Conservation (phyloP, 805 yeast species). For the Saccharomycopsis sp. region DNA sequence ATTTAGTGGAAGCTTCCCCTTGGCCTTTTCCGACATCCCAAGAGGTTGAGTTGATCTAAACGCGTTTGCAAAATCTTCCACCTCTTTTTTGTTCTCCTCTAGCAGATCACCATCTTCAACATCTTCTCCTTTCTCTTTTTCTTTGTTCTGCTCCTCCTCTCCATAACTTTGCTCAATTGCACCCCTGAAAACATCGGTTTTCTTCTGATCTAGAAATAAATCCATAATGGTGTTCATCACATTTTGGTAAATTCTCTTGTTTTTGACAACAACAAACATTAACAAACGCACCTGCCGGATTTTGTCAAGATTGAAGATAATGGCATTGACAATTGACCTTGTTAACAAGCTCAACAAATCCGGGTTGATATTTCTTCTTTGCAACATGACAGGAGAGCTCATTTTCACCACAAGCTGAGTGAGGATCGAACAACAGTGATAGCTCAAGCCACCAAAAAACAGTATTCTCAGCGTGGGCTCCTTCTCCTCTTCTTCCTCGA, state of each 20-base stretch:
- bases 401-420: slow-evolving; percentile 30
- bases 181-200: no score
- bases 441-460: slow-evolving; percentile 45
- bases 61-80: slow-evolving; percentile 20
- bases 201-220: no score
- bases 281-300: slow-evolving; percentile 47
- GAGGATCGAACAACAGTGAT: slow-evolving; percentile 36
- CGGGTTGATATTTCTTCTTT: slow-evolving; percentile 35
- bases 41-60: slow-evolving; percentile 43
- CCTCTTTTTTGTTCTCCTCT: slow-evolving; percentile 7
- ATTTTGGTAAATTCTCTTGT: slow-evolving; percentile 31
- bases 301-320: slow-evolving; percentile 30
- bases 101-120: slow-evolving; percentile 16
- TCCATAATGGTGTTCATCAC: slow-evolving; percentile 23
- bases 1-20: slow-evolving; percentile 42
- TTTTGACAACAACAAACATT: slow-evolving; percentile 39
- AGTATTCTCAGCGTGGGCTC: no score
- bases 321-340: slow-evolving; percentile 44
- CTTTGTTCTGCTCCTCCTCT: background rate
- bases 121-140: background rate
- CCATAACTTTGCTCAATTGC: slow-evolving; percentile 7
- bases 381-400: slow-evolving; percentile 30
- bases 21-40: slow-evolving; percentile 54
- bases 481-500: no score
- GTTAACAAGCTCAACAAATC: slow-evolving; percentile 53